Evolutionary conservation across 768 basidiomycete species (phyloP).

Genomic region (Strobilomyces confusus): DNA sequence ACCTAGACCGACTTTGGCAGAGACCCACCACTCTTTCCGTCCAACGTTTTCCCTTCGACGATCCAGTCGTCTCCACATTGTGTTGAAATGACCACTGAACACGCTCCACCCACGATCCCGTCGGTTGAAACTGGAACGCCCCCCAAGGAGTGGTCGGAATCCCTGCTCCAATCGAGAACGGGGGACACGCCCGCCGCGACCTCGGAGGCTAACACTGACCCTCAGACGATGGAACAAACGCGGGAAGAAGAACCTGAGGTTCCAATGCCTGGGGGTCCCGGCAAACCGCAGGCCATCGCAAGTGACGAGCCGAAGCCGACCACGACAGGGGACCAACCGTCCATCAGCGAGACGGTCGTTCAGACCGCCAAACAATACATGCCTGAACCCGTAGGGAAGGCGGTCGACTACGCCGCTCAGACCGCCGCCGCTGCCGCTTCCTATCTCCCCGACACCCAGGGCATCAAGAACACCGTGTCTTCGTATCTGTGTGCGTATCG

Average conservation of each 20-base stretch:
- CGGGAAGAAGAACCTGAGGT: neutral
- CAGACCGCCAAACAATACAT: constrained; percentile 4
- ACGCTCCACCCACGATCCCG: constrained; percentile 15
- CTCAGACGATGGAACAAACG: neutral
- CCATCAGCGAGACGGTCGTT: neutral
- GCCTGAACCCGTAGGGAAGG: neutral
- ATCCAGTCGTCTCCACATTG: neutral
- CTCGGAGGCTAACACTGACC: neutral
- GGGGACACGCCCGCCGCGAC: constrained; percentile 3
- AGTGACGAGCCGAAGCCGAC: neutral
- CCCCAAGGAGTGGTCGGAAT: constrained; percentile 16
- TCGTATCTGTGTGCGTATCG: constrained; percentile 12
- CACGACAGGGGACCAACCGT: neutral
- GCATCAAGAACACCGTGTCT: neutral
- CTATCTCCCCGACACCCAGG: constrained; percentile 1
- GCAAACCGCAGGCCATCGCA: neutral
- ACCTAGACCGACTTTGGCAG: neutral
- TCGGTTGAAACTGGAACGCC: constrained; percentile 16
- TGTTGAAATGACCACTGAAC: constrained; percentile 10
- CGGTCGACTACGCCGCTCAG: neutral
- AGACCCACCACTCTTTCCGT: neutral
- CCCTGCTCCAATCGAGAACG: constrained; percentile 11
- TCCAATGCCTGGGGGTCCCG: neutral
- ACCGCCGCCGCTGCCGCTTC: constrained; percentile 1
- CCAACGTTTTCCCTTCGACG: neutral